Evolutionary conservation across 1,284 basidiomycete genomes (phyloP).

Genomic region (Sporisorium exsertum): DNA sequence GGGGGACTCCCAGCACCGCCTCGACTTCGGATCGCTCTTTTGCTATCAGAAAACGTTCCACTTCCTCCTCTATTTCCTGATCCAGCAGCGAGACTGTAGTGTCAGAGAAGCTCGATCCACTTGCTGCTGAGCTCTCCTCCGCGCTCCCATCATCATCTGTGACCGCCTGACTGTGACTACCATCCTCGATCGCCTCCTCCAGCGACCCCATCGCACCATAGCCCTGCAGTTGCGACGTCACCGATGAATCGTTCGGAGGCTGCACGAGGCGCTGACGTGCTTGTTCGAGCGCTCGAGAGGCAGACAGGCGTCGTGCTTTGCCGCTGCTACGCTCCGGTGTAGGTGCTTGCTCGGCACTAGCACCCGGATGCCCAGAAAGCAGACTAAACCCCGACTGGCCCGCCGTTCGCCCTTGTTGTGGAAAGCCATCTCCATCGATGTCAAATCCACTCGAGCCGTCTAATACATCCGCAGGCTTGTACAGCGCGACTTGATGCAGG

Average conservation of each 20-base stretch:
- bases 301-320: constrained; percentile 40
- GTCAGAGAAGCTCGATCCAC: constrained; percentile 21
- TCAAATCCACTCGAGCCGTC: not conserved
- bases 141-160: not conserved
- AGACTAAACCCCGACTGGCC: constrained; percentile 41
- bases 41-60: constrained; percentile 47
- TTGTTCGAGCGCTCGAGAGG: constrained; percentile 40
- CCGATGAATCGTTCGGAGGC: constrained; percentile 5
- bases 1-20: constrained; percentile 55
- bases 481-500: constrained; percentile 45
- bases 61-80: constrained; percentile 45
- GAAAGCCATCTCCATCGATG: not conserved
- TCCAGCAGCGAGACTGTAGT: constrained; percentile 37
- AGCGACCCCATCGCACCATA: constrained; percentile 33
- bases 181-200: constrained; percentile 19
- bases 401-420: constrained; percentile 2
- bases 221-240: constrained; percentile 1
- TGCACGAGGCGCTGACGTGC: constrained; percentile 40
- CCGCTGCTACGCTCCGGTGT: constrained; percentile 28
- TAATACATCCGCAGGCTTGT: constrained; percentile 28
- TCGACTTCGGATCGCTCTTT: constrained; percentile 59
- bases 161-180: constrained; percentile 6
- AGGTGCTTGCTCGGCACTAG: constrained; percentile 9
- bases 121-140: constrained; percentile 14
- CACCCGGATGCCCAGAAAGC: constrained; percentile 25